Base-by-base conservation (phyloP, 1,284 basidiomycete genomes). In the Crepidotus sp. region DNA sequence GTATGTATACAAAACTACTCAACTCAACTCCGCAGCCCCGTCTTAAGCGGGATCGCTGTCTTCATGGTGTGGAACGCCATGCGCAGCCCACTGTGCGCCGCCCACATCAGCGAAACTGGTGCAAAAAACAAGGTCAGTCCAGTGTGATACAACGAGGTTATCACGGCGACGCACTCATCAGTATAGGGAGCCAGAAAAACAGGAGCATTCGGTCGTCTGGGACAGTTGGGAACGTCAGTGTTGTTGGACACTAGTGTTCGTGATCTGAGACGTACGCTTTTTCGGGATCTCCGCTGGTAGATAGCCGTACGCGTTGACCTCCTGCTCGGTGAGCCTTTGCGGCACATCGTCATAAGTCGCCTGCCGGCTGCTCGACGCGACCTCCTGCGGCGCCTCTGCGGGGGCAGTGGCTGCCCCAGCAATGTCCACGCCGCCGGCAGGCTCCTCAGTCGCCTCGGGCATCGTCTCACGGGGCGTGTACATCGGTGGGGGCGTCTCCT, bases 131-230 rank as follows among this genome's bases (percentile, higher is more conserved):
- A n/a, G n/a, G n/a, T 24, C 19, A 22, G 34, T 6, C n/a, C 10
- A 14, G n/a, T 6, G 13, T 13, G n/a, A n/a, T 24, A 21, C 0
- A 29, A 43, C 36, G 25, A 11, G 33, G 26, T 42, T 24, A 40
- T 47, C 43, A 30, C 38, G 37, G 36, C 1, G n/a, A 79, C 83
- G 68, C 55, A 87, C 85, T 63, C 52, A 90, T 62, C 24, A 96
- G 70, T 52, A 94, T 88, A 3, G 93, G 93, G 54, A 96, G 74
- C 93, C 93, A 97, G 73, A 97, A 96, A 45, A 89, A 66, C 40
- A 93, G 65, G 37, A 97, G 76, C 93, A 97, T 96, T 36, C 81
- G 80, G 62, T 97, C 92, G 63, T 88, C 91, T 89, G 56, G 29
- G 33, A 35, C 36, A 22, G 30, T 11, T 33, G 39, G 33, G 25